Evolutionary conservation across 139 green algal species (phyloP).

Genomic region (Closterium sp.): DNA sequence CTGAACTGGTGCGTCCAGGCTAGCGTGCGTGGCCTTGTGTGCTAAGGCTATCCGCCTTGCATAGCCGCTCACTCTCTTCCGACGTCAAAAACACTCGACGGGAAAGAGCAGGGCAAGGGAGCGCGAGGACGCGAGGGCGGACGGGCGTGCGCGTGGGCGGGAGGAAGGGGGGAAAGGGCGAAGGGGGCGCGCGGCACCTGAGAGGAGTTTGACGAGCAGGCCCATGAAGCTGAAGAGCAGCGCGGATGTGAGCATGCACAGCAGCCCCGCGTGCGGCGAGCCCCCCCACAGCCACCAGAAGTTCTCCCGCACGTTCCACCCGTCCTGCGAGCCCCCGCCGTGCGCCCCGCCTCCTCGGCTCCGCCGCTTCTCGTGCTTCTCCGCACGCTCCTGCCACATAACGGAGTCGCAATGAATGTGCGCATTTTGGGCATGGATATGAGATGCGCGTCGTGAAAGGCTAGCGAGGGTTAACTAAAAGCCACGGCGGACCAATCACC

Average conservation of each 20-base stretch:
- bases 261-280: conserved; percentile 22
- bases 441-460: background rate
- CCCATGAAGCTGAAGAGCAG: conserved; percentile 39
- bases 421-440: no score
- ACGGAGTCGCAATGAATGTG: no score
- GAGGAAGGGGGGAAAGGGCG: background rate
- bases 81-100: background rate
- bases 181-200: background rate
- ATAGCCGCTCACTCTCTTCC: background rate
- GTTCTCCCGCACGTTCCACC: background rate
- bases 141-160: background rate
- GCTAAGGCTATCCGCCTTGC: background rate
- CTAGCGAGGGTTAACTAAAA: background rate
- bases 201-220: conserved; percentile 33
- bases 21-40: no score
- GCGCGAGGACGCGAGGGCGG: background rate
- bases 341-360: background rate
- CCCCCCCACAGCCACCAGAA: conserved; percentile 36
- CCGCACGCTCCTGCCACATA: background rate
- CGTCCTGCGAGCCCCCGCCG: background rate
- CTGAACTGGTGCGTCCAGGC: no score
- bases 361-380: background rate
- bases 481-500: background rate
- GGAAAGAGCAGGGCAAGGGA: background rate
- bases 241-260: conserved; percentile 26